Conservation (phyloP, 2,329 filamentous ascomycete species). For the Colletotrichum echinochloae region DNA sequence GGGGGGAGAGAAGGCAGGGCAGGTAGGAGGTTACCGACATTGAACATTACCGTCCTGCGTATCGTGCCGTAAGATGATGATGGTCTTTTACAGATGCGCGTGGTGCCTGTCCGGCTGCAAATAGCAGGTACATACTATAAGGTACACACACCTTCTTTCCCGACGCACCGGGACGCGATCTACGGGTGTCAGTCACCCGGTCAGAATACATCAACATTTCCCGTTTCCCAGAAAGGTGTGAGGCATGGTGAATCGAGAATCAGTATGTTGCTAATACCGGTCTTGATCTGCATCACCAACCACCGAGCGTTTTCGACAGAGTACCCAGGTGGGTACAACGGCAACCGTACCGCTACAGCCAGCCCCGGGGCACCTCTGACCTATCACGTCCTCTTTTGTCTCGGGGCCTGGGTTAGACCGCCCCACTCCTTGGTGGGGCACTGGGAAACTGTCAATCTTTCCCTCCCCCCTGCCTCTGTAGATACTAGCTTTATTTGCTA, state of each 20-base stretch:
- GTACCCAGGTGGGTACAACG: background rate
- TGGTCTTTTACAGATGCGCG: background rate
- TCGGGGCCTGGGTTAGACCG: background rate
- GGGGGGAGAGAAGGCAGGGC: background rate
- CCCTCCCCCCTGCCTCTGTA: background rate
- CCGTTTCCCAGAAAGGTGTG: background rate
- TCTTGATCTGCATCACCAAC: background rate
- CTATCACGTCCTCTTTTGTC: background rate
- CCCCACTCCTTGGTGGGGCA: background rate
- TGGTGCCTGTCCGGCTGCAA: background rate
- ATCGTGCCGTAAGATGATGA: background rate
- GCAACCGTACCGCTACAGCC: background rate
- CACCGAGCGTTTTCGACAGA: background rate
- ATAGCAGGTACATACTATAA: background rate
- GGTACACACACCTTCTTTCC: no score
- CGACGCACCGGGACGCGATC: background rate
- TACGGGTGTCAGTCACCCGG: background rate
- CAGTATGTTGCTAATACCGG: background rate
- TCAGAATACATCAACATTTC: background rate
- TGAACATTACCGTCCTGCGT: background rate
- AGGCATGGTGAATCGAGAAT: background rate
- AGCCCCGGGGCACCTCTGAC: background rate
- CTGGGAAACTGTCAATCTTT: conserved; percentile 13
- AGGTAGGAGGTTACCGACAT: background rate
- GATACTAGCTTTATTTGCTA: conserved; percentile 15